phyloP scores from a whole-genome alignment of 179 eudicot genomes.

The Pouteria campechiana region DNA sequence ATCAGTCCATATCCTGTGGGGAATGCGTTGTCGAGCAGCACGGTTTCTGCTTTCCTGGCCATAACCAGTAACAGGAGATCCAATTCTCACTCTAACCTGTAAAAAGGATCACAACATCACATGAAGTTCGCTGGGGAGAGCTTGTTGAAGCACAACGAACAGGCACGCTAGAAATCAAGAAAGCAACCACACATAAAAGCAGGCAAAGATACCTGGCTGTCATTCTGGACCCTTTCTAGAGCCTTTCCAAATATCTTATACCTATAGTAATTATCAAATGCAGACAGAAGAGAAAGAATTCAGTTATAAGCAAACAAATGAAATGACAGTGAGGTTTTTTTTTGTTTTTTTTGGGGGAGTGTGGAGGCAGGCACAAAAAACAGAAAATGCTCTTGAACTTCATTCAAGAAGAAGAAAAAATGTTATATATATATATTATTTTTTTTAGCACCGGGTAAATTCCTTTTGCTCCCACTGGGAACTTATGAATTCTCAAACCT shows the following conservation, averaged over 20 bases:
- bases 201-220: conserved; percentile 45
- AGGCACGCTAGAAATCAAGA: background rate
- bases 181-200: background rate
- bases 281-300: no score
- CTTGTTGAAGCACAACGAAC: no score
- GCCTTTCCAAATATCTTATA: conserved; percentile 83
- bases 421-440: no score
- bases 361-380: no score
- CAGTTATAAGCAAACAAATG: no score
- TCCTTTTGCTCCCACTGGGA: no score
- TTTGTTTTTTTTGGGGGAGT: no score
- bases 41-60: conserved; percentile 93
- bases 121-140: background rate
- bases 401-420: no score
- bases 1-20: conserved; percentile 67
- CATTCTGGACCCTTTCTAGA: conserved; percentile 62
- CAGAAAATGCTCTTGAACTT: no score
- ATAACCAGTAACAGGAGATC: conserved; percentile 81
- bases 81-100: conserved; percentile 85
- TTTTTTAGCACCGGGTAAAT: no score
- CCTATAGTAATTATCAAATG: conserved; percentile 20
- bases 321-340: no score
- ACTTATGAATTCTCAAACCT: no score
- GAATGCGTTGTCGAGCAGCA: conserved; percentile 81
- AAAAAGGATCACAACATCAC: conserved; percentile 3